A percentile compares a stretch with the other conserved stretches of the same genome.
Evolutionary conservation across 108 stramenopile genomes (phyloP).

Genomic region (Skeletonema costatum): DNA sequence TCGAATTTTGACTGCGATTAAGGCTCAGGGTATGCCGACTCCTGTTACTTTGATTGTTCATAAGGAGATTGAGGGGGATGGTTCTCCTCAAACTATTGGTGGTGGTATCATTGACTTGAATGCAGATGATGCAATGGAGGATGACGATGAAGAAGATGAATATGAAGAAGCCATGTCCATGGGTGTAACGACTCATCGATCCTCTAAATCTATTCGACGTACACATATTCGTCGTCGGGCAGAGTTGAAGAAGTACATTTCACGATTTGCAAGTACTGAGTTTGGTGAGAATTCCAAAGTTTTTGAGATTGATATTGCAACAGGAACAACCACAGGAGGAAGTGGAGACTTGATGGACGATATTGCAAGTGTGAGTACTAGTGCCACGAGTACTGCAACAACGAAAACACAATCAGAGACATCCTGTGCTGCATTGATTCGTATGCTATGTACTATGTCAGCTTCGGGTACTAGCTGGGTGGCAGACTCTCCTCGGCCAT

Average conservation of each 20-base stretch:
- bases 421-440: constrained; percentile 57
- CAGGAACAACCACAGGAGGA: neutral
- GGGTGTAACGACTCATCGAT: constrained; percentile 51
- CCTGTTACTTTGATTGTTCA: constrained; percentile 83
- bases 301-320: constrained; percentile 61
- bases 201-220: constrained; percentile 62
- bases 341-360: constrained; percentile 10
- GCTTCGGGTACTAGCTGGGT: constrained; percentile 81
- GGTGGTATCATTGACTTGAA: constrained; percentile 25
- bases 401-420: constrained; percentile 20
- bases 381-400: constrained; percentile 7
- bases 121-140: neutral
- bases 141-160: constrained; percentile 25
- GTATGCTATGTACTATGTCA: constrained; percentile 73
- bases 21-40: constrained; percentile 94
- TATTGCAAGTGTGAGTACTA: constrained; percentile 2
- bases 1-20: constrained; percentile 87
- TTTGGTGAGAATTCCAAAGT: constrained; percentile 77
- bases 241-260: constrained; percentile 74
- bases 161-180: constrained; percentile 30
- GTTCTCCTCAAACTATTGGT: constrained; percentile 47
- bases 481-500: constrained; percentile 67
- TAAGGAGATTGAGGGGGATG: constrained; percentile 34
- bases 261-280: constrained; percentile 76
- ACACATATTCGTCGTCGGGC: constrained; percentile 74